phyloP scores from a whole-genome alignment of 305 asterid species.

The Plantago rigida region DNA sequence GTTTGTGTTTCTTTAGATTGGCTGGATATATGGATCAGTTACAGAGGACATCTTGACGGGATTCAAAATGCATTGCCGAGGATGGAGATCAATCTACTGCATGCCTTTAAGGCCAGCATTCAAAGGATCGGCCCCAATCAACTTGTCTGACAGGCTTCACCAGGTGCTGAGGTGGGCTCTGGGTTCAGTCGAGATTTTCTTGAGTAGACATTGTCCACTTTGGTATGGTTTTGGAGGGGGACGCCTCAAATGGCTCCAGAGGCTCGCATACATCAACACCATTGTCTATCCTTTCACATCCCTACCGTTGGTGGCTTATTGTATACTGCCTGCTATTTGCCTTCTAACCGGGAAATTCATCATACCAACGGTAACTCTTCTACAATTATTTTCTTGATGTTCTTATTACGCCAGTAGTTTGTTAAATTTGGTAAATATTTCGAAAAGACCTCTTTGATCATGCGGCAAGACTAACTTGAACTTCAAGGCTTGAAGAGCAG shows the following conservation, averaged over 20 bases:
- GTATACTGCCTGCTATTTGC: constrained; percentile 72
- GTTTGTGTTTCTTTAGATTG: constrained; percentile 44
- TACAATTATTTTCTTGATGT: not conserved
- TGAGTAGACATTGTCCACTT: constrained; percentile 86
- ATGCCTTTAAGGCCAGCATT: constrained; percentile 93
- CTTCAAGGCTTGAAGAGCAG: too few species aligned
- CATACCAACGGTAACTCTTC: constrained; percentile 69
- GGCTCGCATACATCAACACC: constrained; percentile 85
- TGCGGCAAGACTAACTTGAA: not conserved
- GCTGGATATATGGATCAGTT: constrained; percentile 94
- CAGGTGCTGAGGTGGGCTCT: constrained; percentile 97
- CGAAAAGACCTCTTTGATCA: too few species aligned
- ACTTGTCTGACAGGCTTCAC: constrained; percentile 92
- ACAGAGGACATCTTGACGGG: constrained; percentile 94
- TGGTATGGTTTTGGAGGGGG: constrained; percentile 97
- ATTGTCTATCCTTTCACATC: constrained; percentile 94
- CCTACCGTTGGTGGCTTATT: constrained; percentile 84
- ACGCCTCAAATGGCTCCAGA: constrained; percentile 75
- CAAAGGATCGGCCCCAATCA: constrained; percentile 95
- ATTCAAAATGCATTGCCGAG: constrained; percentile 98
- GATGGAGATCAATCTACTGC: constrained; percentile 96
- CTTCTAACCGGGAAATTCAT: constrained; percentile 89
- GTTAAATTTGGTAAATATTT: too few species aligned
- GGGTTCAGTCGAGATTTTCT: constrained; percentile 86
- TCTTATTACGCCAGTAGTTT: too few species aligned